Evolutionary conservation across 331 rosid genomes (phyloP).

Genomic region (Rhamnella rubrinervis): DNA sequence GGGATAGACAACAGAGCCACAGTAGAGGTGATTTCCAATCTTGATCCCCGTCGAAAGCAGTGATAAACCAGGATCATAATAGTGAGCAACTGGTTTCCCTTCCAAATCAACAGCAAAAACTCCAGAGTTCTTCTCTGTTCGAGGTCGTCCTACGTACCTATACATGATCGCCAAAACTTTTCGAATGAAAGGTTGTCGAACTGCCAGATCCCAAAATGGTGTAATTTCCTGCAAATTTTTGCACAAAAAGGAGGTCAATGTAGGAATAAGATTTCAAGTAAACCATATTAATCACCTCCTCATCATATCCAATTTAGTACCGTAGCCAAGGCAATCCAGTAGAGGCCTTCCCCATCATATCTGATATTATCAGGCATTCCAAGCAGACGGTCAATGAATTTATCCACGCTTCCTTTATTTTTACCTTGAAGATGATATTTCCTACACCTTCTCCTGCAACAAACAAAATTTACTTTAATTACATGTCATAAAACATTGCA

Average conservation of each 20-base stretch:
- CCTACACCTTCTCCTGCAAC: slow-evolving; percentile 59
- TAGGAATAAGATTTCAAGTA: background rate
- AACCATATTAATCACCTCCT: no score
- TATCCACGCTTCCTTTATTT: slow-evolving; percentile 54
- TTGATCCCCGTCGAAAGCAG: slow-evolving; percentile 45
- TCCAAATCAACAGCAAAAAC: slow-evolving; percentile 53
- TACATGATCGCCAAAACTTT: slow-evolving; percentile 34
- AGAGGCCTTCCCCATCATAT: slow-evolving; percentile 67
- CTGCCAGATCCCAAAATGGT: slow-evolving; percentile 22
- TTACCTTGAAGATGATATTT: slow-evolving; percentile 54
- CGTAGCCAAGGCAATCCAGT: slow-evolving; percentile 51
- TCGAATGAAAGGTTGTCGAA: slow-evolving; percentile 50
- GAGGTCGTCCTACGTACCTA: slow-evolving; percentile 17
- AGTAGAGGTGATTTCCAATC: slow-evolving; percentile 56
- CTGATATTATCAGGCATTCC: slow-evolving; percentile 70
- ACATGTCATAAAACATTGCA: background rate
- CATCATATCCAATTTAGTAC: slow-evolving; percentile 12
- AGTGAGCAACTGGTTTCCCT: slow-evolving; percentile 47
- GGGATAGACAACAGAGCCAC: slow-evolving; percentile 42
- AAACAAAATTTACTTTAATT: no score
- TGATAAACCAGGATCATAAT: slow-evolving; percentile 41
- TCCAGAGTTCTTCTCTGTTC: slow-evolving; percentile 46
- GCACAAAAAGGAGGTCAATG: background rate
- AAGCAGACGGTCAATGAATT: slow-evolving; percentile 45
- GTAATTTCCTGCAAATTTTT: slow-evolving; percentile 37